phyloP scores from a whole-genome alignment of 495 filamentous ascomycete genomes.

The Talaromyces borbonicus region DNA sequence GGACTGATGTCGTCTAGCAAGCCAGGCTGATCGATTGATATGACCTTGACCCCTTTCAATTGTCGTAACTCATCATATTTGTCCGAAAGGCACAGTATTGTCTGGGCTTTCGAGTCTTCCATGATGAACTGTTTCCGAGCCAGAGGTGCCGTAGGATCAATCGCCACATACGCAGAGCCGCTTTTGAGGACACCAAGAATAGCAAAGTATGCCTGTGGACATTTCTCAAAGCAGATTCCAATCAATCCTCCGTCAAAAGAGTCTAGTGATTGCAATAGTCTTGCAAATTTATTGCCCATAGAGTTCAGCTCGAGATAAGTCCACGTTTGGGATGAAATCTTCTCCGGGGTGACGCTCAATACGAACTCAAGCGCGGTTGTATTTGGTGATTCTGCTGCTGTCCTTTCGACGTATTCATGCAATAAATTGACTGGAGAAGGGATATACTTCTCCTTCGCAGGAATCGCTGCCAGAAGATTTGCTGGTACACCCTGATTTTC shows the following conservation, averaged over 20 bases:
- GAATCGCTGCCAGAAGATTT: slow-evolving; percentile 23
- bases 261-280: slow-evolving; percentile 8
- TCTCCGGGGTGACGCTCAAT: slow-evolving; percentile 4
- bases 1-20: slow-evolving; percentile 16
- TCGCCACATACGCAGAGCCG: slow-evolving; percentile 20
- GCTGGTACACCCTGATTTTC: slow-evolving; percentile 14
- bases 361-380: slow-evolving; percentile 17
- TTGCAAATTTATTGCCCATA: slow-evolving; percentile 15
- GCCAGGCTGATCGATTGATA: slow-evolving; percentile 27
- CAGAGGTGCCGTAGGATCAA: slow-evolving; percentile 40
- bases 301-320: slow-evolving; percentile 18
- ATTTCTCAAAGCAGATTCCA: slow-evolving; percentile 68
- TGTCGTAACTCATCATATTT: slow-evolving; percentile 20
- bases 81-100: slow-evolving; percentile 38
- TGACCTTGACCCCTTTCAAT: slow-evolving; percentile 19
- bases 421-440: slow-evolving; percentile 17
- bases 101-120: slow-evolving; percentile 45
- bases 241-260: slow-evolving; percentile 25
- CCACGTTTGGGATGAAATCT: slow-evolving; percentile 12
- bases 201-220: slow-evolving; percentile 64
- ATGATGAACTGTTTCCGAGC: slow-evolving; percentile 57
- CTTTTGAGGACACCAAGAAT: slow-evolving; percentile 71
- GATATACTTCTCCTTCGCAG: slow-evolving; percentile 38
- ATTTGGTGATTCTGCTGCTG: slow-evolving; percentile 8
- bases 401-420: slow-evolving; percentile 36